A percentile compares a stretch with the other conserved stretches of the same genome.
These are phyloP conservation scores for Citrullus mucosospermus DNA, from an alignment of 306 rosid genomes.

Conservation along the genomic window DNA sequence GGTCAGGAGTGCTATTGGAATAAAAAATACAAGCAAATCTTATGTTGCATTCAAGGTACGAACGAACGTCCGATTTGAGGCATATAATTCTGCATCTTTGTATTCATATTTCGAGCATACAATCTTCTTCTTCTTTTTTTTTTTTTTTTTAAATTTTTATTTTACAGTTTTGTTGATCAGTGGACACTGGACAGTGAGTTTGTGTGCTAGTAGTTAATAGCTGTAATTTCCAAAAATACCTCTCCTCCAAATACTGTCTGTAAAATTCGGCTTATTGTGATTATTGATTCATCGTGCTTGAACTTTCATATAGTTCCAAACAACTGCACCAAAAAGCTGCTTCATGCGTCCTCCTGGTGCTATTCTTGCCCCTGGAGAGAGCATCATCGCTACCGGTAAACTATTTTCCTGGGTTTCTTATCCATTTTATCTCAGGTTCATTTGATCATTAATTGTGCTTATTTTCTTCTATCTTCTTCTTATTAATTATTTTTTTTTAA, in stretches of 20 bases:
- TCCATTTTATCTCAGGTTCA: neutral
- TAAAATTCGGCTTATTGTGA: neutral
- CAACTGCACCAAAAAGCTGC: conserved; percentile 98
- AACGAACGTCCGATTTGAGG: neutral
- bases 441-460: neutral
- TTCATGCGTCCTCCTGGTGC: conserved; percentile 99
- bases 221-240: neutral
- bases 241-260: neutral
- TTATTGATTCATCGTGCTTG: conserved; percentile 7
- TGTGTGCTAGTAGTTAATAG: neutral
- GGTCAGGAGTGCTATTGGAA: conserved; percentile 86
- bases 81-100: neutral
- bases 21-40: conserved; percentile 86
- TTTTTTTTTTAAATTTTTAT: too few relatives aligned
- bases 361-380: conserved; percentile 88
- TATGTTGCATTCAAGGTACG: conserved; percentile 88
- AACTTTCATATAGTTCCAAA: conserved; percentile 59
- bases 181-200: neutral
- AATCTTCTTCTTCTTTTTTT: too few relatives aligned
- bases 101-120: neutral
- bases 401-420: neutral
- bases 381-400: conserved; percentile 90
- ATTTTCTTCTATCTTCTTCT: neutral
- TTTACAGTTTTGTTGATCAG: neutral
- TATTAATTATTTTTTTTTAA: neutral